phyloP scores from a whole-genome alignment of 768 basidiomycete genomes.

The Kwoniella mangroviensis region DNA sequence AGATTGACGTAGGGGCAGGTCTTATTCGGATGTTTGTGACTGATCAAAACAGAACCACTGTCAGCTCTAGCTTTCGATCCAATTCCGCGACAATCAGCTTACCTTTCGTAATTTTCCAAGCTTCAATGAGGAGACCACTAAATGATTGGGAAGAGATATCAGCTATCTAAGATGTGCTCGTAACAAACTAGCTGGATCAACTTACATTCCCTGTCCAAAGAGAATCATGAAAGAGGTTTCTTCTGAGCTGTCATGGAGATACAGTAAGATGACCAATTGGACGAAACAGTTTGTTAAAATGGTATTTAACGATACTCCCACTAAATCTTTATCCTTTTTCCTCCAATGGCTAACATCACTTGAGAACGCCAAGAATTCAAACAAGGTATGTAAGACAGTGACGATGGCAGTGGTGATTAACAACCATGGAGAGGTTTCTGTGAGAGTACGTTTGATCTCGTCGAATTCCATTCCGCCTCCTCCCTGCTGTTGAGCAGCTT shows the following conservation, averaged over 20 bases:
- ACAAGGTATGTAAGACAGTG: constrained; percentile 82
- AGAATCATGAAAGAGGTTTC: constrained; percentile 99
- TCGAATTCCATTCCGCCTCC: constrained; percentile 72
- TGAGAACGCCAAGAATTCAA: constrained; percentile 95
- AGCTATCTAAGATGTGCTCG: too few relatives aligned
- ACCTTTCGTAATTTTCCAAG: constrained; percentile 76
- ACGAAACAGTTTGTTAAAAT: constrained; percentile 93
- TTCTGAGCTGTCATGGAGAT: constrained; percentile 91
- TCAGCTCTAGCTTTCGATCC: neutral
- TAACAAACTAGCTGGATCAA: neutral
- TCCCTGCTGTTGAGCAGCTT: constrained; percentile 66
- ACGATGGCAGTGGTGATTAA: constrained; percentile 81
- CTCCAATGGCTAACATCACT: constrained; percentile 95
- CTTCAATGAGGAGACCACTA: constrained; percentile 65
- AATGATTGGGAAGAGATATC: too few relatives aligned
- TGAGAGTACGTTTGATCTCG: constrained; percentile 91
- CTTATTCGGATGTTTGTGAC: constrained; percentile 83
- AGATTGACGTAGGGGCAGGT: constrained; percentile 65
- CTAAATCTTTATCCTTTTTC: constrained; percentile 83
- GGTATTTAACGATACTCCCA: constrained; percentile 85
- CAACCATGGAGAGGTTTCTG: constrained; percentile 72
- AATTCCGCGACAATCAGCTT: constrained; percentile 57
- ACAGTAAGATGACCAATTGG: constrained; percentile 77
- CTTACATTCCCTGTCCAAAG: constrained; percentile 60
- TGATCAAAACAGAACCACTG: constrained; percentile 63